A percentile compares a stretch with the other conserved stretches of the same genome.
These are phyloP conservation scores for Penicillium sp. DNA, from an alignment of 2,329 filamentous ascomycete genomes.

Conservation along the genomic window DNA sequence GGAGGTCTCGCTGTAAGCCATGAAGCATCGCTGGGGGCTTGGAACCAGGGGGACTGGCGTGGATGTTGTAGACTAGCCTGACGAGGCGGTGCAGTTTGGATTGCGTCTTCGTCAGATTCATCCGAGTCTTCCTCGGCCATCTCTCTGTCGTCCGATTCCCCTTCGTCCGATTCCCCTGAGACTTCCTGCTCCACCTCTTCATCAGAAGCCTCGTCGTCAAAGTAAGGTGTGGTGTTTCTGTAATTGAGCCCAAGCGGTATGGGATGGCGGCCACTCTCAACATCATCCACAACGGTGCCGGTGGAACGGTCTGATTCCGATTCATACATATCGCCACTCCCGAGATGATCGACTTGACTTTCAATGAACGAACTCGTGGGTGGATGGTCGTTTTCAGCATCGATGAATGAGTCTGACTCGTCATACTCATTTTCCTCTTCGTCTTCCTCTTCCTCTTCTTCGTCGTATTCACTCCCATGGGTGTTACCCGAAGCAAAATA, in stretches of 20 bases:
- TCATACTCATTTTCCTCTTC: constrained; percentile 33
- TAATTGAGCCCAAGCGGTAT: constrained; percentile 10
- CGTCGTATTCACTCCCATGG: constrained; percentile 21
- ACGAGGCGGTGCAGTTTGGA: constrained; percentile 1
- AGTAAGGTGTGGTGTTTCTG: constrained; percentile 4
- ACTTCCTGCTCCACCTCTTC: constrained; percentile 11
- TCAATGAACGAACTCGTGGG: constrained; percentile 6
- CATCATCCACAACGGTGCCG: constrained; percentile 34
- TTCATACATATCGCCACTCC: constrained; percentile 17
- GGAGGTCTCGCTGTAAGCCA: constrained; percentile 5
- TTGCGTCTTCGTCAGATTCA: neutral
- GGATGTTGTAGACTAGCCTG: neutral
- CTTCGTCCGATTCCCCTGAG: constrained; percentile 13
- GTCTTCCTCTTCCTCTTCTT: constrained; percentile 21
- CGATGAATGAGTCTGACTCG: constrained; percentile 39
- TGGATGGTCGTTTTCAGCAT: constrained; percentile 28
- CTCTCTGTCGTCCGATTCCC: constrained; percentile 21
- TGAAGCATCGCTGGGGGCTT: constrained; percentile 1
- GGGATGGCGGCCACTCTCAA: constrained; percentile 6
- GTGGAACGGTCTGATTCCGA: constrained; percentile 37
- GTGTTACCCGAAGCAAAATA: constrained; percentile 2
- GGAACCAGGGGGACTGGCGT: neutral
- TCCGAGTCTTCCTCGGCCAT: constrained; percentile 6
- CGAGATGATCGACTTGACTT: neutral
- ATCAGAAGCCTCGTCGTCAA: constrained; percentile 8